Evolutionary conservation across 208 protist genomes (phyloP).

Genomic region (Trichomonas tenax): DNA sequence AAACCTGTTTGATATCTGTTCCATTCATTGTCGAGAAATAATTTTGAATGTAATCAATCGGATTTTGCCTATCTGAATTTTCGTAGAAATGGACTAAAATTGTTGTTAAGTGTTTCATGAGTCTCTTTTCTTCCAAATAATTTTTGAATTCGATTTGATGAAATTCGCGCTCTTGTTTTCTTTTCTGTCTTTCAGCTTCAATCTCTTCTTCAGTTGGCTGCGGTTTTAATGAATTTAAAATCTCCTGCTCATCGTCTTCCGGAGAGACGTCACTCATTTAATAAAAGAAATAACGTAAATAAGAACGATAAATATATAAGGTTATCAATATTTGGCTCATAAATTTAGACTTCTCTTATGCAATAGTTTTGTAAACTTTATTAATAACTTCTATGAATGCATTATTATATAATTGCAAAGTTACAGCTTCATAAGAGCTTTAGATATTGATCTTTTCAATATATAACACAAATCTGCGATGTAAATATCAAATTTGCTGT

Average conservation of each 20-base stretch:
- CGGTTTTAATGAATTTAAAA: background rate
- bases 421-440: too few species aligned
- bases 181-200: background rate
- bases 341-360: too few species aligned
- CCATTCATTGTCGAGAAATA: background rate
- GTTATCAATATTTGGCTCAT: too few species aligned
- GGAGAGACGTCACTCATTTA: too few species aligned
- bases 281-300: too few species aligned
- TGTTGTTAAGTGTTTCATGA: background rate
- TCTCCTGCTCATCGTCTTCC: background rate
- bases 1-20: background rate
- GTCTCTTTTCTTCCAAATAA: background rate
- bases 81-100: background rate
- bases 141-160: background rate
- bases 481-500: too few species aligned
- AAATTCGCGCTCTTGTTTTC: background rate
- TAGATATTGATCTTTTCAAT: too few species aligned
- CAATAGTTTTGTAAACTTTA: too few species aligned
- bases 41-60: background rate
- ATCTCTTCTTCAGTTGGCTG: background rate
- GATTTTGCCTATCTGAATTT: background rate
- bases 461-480: too few species aligned
- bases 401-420: too few species aligned
- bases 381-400: too few species aligned
- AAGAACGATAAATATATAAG: too few species aligned